A percentile compares a stretch with the other conserved stretches of the same genome.
These are phyloP conservation scores for Cardiosporidium cionae DNA, from an alignment of 169 alveolate species.

Conservation along the genomic window DNA sequence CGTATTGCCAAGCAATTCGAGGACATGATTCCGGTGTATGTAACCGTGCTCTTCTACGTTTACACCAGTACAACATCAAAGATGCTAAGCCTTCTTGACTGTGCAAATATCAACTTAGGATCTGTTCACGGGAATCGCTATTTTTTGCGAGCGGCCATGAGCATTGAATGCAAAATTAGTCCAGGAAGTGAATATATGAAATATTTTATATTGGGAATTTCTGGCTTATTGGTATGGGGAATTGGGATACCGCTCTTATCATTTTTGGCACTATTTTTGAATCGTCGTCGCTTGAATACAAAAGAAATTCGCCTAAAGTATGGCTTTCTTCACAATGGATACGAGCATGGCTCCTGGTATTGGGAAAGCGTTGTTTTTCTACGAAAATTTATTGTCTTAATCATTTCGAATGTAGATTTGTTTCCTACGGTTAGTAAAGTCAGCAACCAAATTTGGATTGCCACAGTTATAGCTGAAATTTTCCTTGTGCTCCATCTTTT, in stretches of 20 bases:
- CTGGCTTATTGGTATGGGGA: conserved; percentile 62
- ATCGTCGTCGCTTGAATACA: conserved; percentile 55
- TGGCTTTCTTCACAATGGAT: conserved; percentile 72
- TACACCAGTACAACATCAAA: conserved; percentile 58
- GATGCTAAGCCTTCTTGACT: conserved; percentile 65
- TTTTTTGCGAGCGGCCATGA: conserved; percentile 58
- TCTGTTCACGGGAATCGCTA: conserved; percentile 46
- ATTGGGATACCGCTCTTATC: conserved; percentile 67
- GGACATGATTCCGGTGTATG: conserved; percentile 74
- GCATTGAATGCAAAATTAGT: conserved; percentile 51
- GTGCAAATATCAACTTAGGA: conserved; percentile 51
- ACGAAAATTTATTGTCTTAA: conserved; percentile 55
- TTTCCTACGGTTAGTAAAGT: conserved; percentile 51
- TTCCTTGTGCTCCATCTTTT: conserved; percentile 54
- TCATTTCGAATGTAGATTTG: conserved; percentile 54
- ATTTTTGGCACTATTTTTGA: conserved; percentile 48
- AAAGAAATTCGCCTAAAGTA: conserved; percentile 57
- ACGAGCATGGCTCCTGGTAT: conserved; percentile 60
- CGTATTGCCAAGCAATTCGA: conserved; percentile 51
- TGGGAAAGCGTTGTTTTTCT: conserved; percentile 71
- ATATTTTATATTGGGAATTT: conserved; percentile 55
- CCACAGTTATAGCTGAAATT: conserved; percentile 53
- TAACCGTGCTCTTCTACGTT: conserved; percentile 61
- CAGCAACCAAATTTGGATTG: conserved; percentile 55
- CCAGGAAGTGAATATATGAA: conserved; percentile 44